Base-by-base conservation (phyloP, 1,284 basidiomycete genomes). In the Athelia sp. region DNA sequence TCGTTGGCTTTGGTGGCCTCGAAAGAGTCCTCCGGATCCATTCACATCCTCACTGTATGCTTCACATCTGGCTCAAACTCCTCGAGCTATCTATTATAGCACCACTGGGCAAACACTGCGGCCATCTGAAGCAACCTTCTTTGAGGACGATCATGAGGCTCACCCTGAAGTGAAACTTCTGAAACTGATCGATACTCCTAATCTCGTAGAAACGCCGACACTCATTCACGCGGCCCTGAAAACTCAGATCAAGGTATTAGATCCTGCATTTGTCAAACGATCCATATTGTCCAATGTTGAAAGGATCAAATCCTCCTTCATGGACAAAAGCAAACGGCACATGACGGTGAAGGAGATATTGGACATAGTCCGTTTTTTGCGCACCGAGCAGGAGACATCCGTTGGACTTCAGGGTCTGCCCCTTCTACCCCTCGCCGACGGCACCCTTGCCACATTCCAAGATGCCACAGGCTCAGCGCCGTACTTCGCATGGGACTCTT, bases 341-440 rank as follows among this genome's bases (percentile, higher is more conserved):
- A 24, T 54, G 23, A 38, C 40, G 4, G 26, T 58, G 18, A 40
- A 56, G 11, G 50, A 59, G 15, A 47, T 68, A 3, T 44, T 57
- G 15, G 53, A 54, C 3, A 24, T 64, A 1, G 51, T 67, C 14
- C n/a, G 9, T 2, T 70, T 63, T 48, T 56, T 69, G 2, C 38
- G 26, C 26, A 29, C 26, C 26, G 13, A 48, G 29, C 14, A 43
- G 36, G 46, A 54, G n/a, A 22, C n/a, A 14, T 45, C 40, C 19
- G 47, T 47, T 22, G 32, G 56, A 26, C 48, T 65, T 2, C 11
- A 54, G 22, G 67, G 60, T 2, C 54, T 72, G 34, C 55, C 58
- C 8, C 55, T 73, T 2, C 52, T 73, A 1, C 67, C 66, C 4
- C 62, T 73, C 3, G 61, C 63, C 35, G 57, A 68, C 49, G 60